Base-by-base conservation (phyloP, 1,139 yeast genomes). In the Scheffersomyces illinoinensis region DNA sequence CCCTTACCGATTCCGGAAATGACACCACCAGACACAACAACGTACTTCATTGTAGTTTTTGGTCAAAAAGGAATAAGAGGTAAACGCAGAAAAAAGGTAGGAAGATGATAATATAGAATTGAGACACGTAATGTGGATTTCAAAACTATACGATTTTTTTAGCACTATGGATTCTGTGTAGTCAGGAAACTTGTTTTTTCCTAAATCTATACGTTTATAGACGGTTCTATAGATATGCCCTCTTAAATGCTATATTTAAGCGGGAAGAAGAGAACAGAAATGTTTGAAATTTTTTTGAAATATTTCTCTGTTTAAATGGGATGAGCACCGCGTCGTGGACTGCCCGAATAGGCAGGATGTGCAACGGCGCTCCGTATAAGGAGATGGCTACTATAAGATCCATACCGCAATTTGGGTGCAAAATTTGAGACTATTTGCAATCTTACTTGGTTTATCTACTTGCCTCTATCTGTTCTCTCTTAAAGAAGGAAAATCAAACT, bases 1-100 rank as follows among this genome's bases (percentile, higher is more conserved):
- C 98, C 99, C 77, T 95, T 95, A 75, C 99, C 99, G 73, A 95
- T 95, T 79, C 99, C 99, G 68, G 97, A 91, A 69, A 95, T 95
- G 68, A 95, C 99, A 85, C 93, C 99, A 76, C 99, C 99, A 62
- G 98, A 93, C 56, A 95, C 99, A 71, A 95, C 97, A 71, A 95
- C 98, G 97, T 93, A 95, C 79, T 95, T 95, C 99, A 95, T 93
- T 58, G 54, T 61, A 54, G 5, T 10, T 33, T 33, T 33, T 4
- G 43, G 43, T 33, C 43, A 33, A 33, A 54, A 55, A 52, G 43
- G 53, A 54, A 21, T n/a, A 47, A 24, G 33, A 47, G 21, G 33
- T 4, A 53, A 33, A 33, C 43, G 43, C 14, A 33, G 43, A 33
- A 33, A 33, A 14, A 33, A 12, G 43, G 17, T 12, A 33, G 17